Base-by-base conservation (phyloP, 2,329 filamentous ascomycete species). In the Aspergillus tanneri region DNA sequence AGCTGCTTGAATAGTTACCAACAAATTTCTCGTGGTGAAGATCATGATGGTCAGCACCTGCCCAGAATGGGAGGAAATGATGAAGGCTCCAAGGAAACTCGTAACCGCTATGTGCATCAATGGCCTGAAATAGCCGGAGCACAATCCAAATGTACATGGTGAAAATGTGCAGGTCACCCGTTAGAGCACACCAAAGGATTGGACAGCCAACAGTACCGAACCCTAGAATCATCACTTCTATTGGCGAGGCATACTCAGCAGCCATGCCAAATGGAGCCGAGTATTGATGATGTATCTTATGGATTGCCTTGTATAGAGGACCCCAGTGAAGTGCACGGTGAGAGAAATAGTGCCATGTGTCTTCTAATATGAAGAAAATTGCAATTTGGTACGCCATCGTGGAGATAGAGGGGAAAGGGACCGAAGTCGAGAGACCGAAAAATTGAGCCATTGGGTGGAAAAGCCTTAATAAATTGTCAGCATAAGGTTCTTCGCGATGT, bases 261-360 rank as follows among this genome's bases (percentile, higher is more conserved):
- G 93, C 92, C 44, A 99, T 80, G 59, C 93, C 93, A 67, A 99
- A 99, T 14, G 93, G 93, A 10, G 93, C 93, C 28, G 90, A 96
- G 78, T 99, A 99, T 66, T 93, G 92, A 78, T 99, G 93, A 77
- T 99, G 93, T 62, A 99, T 91, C 79, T 99, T 99, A 82, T 99
- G 93, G 64, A 99, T 88, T 65, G 85, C 82, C 78, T 90, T 95
- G 84, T 99, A 99, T 5, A 99, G 84, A 30, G 90, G 89, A 18
- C 89, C 91, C 77, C 90, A 95, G 79, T 99, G 93, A 74, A 99
- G 84, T 35, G 82, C 83, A 61, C 93, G 90, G 76, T 99, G 93
- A 59, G 84, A 84, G 85, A 91, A 97, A 80, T 99, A 99, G 75
- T 99, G 93, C 93, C 93, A 99, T 58, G 92, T 78, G 72, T 99